Evolutionary conservation across 1,284 basidiomycete genomes (phyloP).

Genomic region (Stygiomarasmius scandens): DNA sequence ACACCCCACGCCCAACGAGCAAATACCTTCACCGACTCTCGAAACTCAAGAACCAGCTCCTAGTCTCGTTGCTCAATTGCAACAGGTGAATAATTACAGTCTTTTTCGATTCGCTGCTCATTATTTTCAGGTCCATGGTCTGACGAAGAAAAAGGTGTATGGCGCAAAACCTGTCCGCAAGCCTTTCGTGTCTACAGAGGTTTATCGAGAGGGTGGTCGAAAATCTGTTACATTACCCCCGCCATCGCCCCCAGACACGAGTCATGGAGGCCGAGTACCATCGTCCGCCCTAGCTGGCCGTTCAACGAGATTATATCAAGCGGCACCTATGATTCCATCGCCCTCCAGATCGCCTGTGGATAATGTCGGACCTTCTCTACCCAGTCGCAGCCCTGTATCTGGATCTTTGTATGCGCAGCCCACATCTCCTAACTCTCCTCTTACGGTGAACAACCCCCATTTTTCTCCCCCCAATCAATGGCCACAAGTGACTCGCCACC

Average conservation of each 20-base stretch:
- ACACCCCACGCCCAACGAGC: background rate
- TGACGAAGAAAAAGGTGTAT: constrained; percentile 66
- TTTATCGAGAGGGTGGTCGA: constrained; percentile 14
- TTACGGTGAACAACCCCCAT: background rate
- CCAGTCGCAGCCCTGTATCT: background rate
- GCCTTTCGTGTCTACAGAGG: constrained; percentile 47
- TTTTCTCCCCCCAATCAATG: background rate
- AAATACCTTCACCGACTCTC: background rate
- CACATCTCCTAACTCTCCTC: constrained; percentile 2
- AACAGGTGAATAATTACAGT: constrained; percentile 24
- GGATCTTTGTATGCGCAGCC: constrained; percentile 1
- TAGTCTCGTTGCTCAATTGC: constrained; percentile 55
- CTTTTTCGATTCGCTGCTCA: background rate
- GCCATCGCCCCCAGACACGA: constrained; percentile 10
- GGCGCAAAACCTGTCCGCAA: constrained; percentile 48
- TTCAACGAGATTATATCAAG: constrained; percentile 5
- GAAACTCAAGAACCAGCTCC: background rate
- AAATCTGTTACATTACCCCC: constrained; percentile 15
- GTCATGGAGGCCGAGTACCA: constrained; percentile 14
- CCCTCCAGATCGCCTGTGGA: no score
- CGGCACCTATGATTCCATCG: background rate
- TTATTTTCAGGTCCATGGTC: constrained; percentile 49
- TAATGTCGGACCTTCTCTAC: background rate
- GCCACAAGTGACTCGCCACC: no score
- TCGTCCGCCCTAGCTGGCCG: constrained; percentile 14